Evolutionary conservation across 768 basidiomycete genomes (phyloP).

Genomic region (Mycena venus): DNA sequence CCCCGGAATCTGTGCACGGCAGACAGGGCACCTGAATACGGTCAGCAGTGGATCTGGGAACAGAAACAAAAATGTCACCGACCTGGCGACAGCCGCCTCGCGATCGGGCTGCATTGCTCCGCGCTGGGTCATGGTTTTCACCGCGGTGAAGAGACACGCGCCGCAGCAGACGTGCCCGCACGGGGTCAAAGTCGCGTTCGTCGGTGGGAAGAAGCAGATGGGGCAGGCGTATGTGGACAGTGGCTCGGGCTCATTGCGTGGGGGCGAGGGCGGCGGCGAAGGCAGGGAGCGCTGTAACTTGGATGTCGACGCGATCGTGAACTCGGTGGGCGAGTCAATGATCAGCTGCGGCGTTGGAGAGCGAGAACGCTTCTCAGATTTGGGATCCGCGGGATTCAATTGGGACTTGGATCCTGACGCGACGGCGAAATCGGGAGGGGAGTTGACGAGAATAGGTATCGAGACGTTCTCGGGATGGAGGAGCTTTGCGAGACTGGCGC

Average conservation of each 20-base stretch:
- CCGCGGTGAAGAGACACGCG: slow-evolving; percentile 78
- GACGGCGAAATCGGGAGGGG: neutral
- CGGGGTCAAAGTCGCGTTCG: slow-evolving; percentile 81
- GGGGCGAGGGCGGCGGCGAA: slow-evolving; percentile 24
- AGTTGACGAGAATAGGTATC: neutral
- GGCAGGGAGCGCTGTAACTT: slow-evolving; percentile 3
- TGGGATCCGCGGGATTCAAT: too few species aligned
- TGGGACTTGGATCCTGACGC: neutral
- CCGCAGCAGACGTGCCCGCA: slow-evolving; percentile 89
- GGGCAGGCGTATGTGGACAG: slow-evolving; percentile 82
- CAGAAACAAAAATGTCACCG: slow-evolving; percentile 29
- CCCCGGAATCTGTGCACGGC: slow-evolving; percentile 72
- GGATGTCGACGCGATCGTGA: slow-evolving; percentile 22
- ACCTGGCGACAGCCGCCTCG: slow-evolving; percentile 56
- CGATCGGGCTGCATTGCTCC: slow-evolving; percentile 48
- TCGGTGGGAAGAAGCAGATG: slow-evolving; percentile 83
- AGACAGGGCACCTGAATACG: slow-evolving; percentile 72
- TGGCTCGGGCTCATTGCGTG: slow-evolving; percentile 42
- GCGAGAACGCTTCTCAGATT: neutral
- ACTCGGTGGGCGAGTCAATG: slow-evolving; percentile 16
- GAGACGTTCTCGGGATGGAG: slow-evolving; percentile 27
- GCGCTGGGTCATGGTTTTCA: slow-evolving; percentile 72
- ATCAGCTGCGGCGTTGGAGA: neutral
- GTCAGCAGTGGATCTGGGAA: neutral
- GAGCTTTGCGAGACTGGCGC: slow-evolving; percentile 41